A percentile compares a stretch with the other conserved stretches of the same genome.
Conservation (phyloP, 257 asterid genomes). For the Avicennia marina region DNA sequence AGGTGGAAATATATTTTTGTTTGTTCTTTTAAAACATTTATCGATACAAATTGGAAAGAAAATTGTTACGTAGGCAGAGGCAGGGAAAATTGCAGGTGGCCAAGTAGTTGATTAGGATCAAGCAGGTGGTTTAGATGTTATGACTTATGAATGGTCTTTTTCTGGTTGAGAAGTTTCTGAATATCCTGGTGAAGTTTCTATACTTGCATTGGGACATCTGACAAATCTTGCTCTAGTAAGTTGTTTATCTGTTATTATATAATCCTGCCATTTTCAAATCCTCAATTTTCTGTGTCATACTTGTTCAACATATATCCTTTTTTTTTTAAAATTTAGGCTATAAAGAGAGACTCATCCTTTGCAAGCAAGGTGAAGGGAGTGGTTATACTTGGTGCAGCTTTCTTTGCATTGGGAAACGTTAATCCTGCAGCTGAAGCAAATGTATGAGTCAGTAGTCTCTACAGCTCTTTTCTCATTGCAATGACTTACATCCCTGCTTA, state of each 20-base stretch:
- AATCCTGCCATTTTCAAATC: neutral
- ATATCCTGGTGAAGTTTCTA: slow-evolving; percentile 90
- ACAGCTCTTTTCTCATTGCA: no score
- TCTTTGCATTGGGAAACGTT: slow-evolving; percentile 88
- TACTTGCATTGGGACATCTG: slow-evolving; percentile 96
- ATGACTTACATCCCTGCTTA: no score
- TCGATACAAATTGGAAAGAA: no score
- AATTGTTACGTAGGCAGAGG: no score
- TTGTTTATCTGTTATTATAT: slow-evolving; percentile 3
- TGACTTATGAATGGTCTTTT: slow-evolving; percentile 61
- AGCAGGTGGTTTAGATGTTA: no score
- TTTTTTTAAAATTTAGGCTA: slow-evolving; percentile 50
- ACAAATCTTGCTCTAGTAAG: slow-evolving; percentile 89
- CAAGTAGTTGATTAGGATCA: no score
- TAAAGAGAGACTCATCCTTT: slow-evolving; percentile 87
- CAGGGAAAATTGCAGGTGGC: no score
- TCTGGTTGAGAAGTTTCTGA: slow-evolving; percentile 73
- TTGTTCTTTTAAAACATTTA: no score
- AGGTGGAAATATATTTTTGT: no score
- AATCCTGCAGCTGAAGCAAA: slow-evolving; percentile 99
- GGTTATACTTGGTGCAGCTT: slow-evolving; percentile 92
- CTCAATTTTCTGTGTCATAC: neutral
- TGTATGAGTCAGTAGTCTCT: slow-evolving; percentile 35
- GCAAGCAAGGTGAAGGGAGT: slow-evolving; percentile 89
- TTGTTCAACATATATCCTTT: neutral